Base-by-base conservation (phyloP, 202 grass and related monocot species). In the Carex arenaria region DNA sequence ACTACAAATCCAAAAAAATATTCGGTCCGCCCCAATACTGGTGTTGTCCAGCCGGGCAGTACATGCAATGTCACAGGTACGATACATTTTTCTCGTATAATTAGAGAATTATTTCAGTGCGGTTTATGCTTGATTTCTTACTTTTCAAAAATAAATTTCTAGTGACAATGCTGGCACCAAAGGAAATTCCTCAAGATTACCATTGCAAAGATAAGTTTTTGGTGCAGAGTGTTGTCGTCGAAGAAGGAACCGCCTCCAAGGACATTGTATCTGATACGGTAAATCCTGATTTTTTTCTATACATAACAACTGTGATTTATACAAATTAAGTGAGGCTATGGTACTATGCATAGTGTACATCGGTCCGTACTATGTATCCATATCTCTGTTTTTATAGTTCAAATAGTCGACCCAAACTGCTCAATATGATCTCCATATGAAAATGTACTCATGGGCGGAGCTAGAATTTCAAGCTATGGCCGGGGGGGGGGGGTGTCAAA, bases 131-230 rank as follows among this genome's bases (percentile, higher is more conserved):
- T 80, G 5, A 78, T 14, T 18, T 61, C 51, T 67, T 13, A 60
- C 45, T 18, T 61, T 36, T 79, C 4, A 69, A 30, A 12, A 60
- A 59, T 59, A 7, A 78, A 78, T 59, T 11, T 78, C 10, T 54
- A 99, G 96, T 99, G 32, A 87, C 79, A 36, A 94, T 99, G 96
- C 89, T 92, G 77, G 86, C 91, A 53, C 93, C 89, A 14, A 95
- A 87, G 67, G 93, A 90, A 87, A 93, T 91, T 32, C 96, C 96
- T 14, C 76, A 84, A 32, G 96, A 99, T 84, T 90, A 92, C 73
- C 85, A 93, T 7, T 94, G 93, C 93, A 95, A 90, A 87, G 96
- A 99, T 74, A 99, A 92, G 87, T 99, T 99, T 52, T 86, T 99
- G 18, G 61, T 99, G 38, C 96, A 99, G 52, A 95, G 96, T 81